A percentile compares a stretch with the other conserved stretches of the same genome.
These are phyloP conservation scores for Beta macrorhiza DNA, from an alignment of 179 eudicot genomes.

Conservation along the genomic window DNA sequence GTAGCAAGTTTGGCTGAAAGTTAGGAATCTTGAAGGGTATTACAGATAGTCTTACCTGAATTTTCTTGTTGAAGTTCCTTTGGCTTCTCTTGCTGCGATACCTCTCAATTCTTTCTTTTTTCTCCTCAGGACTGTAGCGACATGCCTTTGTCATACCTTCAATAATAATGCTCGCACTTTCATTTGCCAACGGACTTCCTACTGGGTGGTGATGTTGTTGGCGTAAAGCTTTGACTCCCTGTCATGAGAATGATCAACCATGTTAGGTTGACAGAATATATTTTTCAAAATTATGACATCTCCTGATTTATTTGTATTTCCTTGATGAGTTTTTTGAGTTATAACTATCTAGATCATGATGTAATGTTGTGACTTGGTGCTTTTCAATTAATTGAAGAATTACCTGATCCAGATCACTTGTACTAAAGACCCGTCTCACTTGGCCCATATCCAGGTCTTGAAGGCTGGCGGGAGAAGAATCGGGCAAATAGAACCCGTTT, in stretches of 20 bases:
- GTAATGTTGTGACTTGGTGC: not conserved
- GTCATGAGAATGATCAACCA: conserved; percentile 24
- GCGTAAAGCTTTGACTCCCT: conserved; percentile 37
- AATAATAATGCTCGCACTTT: conserved; percentile 53
- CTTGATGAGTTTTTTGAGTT: not conserved
- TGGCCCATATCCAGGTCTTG: conserved; percentile 35
- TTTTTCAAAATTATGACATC: not conserved
- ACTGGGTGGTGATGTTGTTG: conserved; percentile 41
- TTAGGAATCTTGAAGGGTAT: not conserved
- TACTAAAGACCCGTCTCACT: conserved; percentile 49
- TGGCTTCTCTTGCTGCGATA: conserved; percentile 78
- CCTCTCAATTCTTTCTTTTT: conserved; percentile 75
- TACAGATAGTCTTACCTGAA: conserved; percentile 38
- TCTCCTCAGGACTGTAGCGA: conserved; percentile 78
- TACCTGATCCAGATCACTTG: conserved; percentile 66
- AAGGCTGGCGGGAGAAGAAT: conserved; percentile 32
- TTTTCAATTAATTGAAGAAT: not conserved
- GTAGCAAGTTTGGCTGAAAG: conserved; percentile 1
- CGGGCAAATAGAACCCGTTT: conserved; percentile 25
- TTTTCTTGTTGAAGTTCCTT: conserved; percentile 88
- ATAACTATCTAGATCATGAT: not conserved
- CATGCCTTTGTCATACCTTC: conserved; percentile 72
- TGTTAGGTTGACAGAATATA: conserved; percentile 4
- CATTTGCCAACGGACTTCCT: conserved; percentile 60
- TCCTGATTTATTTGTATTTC: not conserved